These are phyloP conservation scores for Taxawa tesnikishii DNA, from an alignment of 2,329 filamentous ascomycete species.

Conservation along the genomic window DNA sequence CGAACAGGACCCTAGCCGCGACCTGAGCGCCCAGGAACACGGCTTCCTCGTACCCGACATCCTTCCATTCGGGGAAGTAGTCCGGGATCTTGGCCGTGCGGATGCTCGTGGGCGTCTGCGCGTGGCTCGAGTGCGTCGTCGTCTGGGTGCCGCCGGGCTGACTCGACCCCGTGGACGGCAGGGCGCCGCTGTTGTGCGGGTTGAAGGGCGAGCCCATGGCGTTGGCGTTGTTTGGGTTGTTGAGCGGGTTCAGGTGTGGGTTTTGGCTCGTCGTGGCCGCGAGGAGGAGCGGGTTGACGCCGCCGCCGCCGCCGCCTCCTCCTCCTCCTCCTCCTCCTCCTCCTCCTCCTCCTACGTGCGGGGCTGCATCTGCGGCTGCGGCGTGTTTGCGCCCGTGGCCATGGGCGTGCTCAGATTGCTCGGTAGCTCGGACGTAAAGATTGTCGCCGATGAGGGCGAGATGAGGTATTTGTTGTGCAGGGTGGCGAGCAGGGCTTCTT, in stretches of 20 bases:
- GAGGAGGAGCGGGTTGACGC: constrained; percentile 79
- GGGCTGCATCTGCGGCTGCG: constrained; percentile 42
- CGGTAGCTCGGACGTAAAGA: constrained; percentile 93
- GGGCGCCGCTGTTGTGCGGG: background rate
- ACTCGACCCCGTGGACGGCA: too few species aligned
- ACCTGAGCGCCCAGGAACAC: constrained; percentile 82
- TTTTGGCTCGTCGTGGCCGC: constrained; percentile 71
- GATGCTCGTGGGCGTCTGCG: constrained; percentile 72
- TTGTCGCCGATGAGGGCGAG: constrained; percentile 83
- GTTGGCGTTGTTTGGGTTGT: constrained; percentile 15
- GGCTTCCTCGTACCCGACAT: constrained; percentile 61
- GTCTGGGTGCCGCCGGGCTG: constrained; percentile 23
- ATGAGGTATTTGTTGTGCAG: constrained; percentile 76
- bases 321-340: too few species aligned
- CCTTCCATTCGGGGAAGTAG: constrained; percentile 87
- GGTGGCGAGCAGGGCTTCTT: constrained; percentile 72
- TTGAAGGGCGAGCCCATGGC: constrained; percentile 12
- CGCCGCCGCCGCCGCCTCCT: too few species aligned
- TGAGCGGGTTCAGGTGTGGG: constrained; percentile 31
- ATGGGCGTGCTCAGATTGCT: constrained; percentile 85
- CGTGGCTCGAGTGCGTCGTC: constrained; percentile 48
- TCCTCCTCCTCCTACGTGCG: too few species aligned
- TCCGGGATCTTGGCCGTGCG: constrained; percentile 66
- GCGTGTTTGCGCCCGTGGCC: constrained; percentile 85
- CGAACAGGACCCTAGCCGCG: constrained; percentile 63